Evolutionary conservation across 1,139 yeast genomes (phyloP).

Genomic region (Yamadazyma triangularis): DNA sequence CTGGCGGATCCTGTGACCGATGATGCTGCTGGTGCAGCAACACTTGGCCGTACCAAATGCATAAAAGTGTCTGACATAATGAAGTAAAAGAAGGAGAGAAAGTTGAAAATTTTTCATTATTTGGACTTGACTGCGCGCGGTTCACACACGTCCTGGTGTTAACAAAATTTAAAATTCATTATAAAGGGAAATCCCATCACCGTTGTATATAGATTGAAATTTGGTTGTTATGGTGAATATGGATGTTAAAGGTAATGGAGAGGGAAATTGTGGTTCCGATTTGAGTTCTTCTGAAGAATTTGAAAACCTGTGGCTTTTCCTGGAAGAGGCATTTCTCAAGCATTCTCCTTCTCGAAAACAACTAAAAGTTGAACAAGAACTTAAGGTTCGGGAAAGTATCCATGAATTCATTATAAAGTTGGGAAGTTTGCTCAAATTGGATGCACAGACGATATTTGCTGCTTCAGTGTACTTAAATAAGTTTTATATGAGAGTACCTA

Average conservation of each 20-base stretch:
- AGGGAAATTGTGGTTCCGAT: no score
- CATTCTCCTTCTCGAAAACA: constrained; percentile 28
- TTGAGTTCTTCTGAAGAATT: background rate
- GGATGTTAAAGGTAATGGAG: no score
- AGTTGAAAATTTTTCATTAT: no score
- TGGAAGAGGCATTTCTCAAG: constrained; percentile 26
- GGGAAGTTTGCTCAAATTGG: constrained; percentile 37
- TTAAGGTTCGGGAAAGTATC: constrained; percentile 34
- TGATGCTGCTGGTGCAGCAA: constrained; percentile 50
- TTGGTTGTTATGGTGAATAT: no score
- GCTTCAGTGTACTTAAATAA: constrained; percentile 40
- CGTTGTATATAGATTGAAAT: no score
- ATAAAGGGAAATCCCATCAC: no score
- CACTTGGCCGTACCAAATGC: constrained; percentile 61
- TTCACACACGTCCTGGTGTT: no score
- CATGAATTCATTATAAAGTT: constrained; percentile 37
- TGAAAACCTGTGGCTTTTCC: constrained; percentile 29
- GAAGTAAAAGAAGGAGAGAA: no score
- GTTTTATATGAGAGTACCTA: constrained; percentile 41
- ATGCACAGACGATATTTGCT: constrained; percentile 40
- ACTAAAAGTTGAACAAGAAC: constrained; percentile 29
- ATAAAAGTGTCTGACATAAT: constrained; percentile 22
- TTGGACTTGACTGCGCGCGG: no score
- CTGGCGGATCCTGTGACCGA: constrained; percentile 44
- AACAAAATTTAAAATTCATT: no score